Evolutionary conservation across 2,329 filamentous ascomycete species (phyloP).

Genomic region (Byssoonygena ceratinophila): DNA sequence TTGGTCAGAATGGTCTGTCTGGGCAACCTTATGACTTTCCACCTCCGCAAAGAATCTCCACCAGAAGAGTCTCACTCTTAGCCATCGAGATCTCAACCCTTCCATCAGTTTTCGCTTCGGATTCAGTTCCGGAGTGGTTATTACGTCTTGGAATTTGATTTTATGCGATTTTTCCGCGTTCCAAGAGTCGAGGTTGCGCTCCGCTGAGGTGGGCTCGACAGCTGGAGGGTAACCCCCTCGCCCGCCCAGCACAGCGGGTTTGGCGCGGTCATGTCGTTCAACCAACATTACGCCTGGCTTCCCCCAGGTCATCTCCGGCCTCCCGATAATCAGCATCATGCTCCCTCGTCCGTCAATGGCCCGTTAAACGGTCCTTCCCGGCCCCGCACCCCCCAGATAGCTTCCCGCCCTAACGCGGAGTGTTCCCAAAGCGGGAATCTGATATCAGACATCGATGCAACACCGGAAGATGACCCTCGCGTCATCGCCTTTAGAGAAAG

Average conservation of each 20-base stretch:
- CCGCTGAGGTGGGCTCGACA: slow-evolving; percentile 28
- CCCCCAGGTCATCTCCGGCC: slow-evolving; percentile 50
- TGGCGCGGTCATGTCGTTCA: slow-evolving; percentile 50
- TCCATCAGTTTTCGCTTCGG: slow-evolving; percentile 27
- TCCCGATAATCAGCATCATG: slow-evolving; percentile 48
- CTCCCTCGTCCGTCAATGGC: slow-evolving; percentile 34
- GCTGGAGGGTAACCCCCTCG: slow-evolving; percentile 37
- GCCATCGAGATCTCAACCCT: slow-evolving; percentile 30
- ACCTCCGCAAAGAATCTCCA: slow-evolving; percentile 34
- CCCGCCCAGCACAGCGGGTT: slow-evolving; percentile 39
- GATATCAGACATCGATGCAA: slow-evolving; percentile 43
- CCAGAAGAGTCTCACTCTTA: slow-evolving; percentile 24
- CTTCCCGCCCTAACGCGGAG: slow-evolving; percentile 36
- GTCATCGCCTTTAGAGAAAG: slow-evolving; percentile 64
- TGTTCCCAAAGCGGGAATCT: slow-evolving; percentile 39
- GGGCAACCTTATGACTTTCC: slow-evolving; percentile 31
- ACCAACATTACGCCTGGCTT: slow-evolving; percentile 59
- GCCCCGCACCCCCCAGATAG: slow-evolving; percentile 36
- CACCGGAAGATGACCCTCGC: slow-evolving; percentile 56
- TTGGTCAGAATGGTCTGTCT: slow-evolving; percentile 15
- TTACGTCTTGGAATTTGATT: slow-evolving; percentile 20
- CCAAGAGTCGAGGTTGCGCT: slow-evolving; percentile 21
- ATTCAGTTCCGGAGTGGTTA: slow-evolving; percentile 24
- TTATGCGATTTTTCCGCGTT: slow-evolving; percentile 26
- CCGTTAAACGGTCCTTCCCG: slow-evolving; percentile 35